Evolutionary conservation across 139 green algal genomes (phyloP), one percentile per base, ranked within the genome.

Genomic region (Chlamydomonas sphaeroides): DNA sequence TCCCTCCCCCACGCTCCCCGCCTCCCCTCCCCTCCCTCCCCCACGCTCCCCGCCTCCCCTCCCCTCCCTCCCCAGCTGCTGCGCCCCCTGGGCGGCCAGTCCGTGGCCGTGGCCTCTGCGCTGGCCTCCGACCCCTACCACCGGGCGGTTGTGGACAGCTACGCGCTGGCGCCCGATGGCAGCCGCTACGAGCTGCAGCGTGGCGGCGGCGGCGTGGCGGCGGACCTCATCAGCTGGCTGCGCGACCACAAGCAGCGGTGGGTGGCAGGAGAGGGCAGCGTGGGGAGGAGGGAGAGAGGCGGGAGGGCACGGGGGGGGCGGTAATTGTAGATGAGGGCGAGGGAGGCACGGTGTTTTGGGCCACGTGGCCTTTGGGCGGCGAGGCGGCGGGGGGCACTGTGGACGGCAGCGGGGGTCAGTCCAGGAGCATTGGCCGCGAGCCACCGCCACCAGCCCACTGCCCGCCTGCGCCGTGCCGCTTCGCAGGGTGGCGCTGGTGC

Each of bases 141-240:
- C 38, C 86, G 91, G 3, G 79, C 96, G 15, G 78, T 97, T 33
- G 94, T 96, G 56, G 94, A 97, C 63, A 84, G 92, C 45, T 97
- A 97, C 63, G 42, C 85, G 11, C 59, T 78, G 25, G 56, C 74
- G 57, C n/a, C 45, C 38, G 11, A 26, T n/a, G n/a, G n/a, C n/a
- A n/a, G n/a, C 71, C 7, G 63, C 17, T 65, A 65, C 36, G 32
- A 65, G 30, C 42, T 87, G 88, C 33, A 80, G 85, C n/a, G 59
- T 14, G 59, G 20, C 1, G 78, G 94, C 38, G 33, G 73, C 14
- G 57, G 49, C 11, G 74, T 89, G 39, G 88, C 83, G 26, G 88
- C 86, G 3, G 90, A 93, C 67, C 71, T 93, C 18, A 68, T 86
- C 35, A 84, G 11, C 45, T 14, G 10, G 45, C 45, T 53, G 45